These are phyloP conservation scores for Achaetomiella virescens DNA, from an alignment of 495 filamentous ascomycete species.

Conservation along the genomic window DNA sequence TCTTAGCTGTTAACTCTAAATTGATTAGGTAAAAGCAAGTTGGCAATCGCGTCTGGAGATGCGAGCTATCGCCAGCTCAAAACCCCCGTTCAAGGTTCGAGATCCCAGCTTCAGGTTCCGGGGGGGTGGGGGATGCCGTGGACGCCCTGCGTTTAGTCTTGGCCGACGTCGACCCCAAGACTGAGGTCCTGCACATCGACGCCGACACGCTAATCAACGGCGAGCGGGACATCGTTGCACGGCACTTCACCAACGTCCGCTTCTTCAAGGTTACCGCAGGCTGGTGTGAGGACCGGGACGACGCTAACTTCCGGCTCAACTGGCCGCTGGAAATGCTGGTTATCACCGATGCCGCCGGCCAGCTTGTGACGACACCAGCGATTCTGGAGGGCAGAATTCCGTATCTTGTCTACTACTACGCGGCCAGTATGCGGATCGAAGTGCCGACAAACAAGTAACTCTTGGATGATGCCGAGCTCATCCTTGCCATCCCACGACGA, in stretches of 20 bases:
- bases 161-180: not conserved
- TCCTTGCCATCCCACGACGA: not conserved
- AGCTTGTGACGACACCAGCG: not conserved
- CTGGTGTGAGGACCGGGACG: not conserved
- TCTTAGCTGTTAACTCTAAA: no score
- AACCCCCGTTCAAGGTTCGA: not conserved
- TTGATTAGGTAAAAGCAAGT: no score
- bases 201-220: not conserved
- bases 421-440: not conserved
- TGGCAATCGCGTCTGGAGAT: not conserved
- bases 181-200: not conserved
- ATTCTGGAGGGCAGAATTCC: conserved; percentile 1
- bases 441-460: not conserved
- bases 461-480: not conserved
- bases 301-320: not conserved
- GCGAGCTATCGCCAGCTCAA: not conserved
- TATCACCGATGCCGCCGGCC: conserved; percentile 5
- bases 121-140: not conserved
- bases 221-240: not conserved
- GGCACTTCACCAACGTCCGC: not conserved
- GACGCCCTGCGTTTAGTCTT: not conserved
- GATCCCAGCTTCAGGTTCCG: no score
- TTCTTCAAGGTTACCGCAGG: not conserved
- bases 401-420: not conserved
- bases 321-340: conserved; percentile 9